phyloP scores from a whole-genome alignment of 2,329 filamentous ascomycete genomes.

The Periconia sp. region DNA sequence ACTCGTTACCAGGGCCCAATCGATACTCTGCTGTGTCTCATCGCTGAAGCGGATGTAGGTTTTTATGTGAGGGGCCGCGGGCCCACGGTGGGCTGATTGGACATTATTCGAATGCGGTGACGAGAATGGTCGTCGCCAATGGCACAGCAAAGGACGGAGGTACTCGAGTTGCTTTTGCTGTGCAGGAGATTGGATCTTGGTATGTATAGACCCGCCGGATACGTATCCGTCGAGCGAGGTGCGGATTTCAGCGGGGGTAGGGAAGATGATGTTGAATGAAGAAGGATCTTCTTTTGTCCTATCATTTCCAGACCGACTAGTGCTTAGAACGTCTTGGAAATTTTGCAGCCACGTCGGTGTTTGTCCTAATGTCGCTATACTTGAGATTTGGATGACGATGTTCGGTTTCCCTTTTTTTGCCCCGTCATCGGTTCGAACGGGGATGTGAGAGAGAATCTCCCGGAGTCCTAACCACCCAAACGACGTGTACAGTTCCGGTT shows the following conservation, averaged over 20 bases:
- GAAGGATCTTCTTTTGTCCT: constrained; percentile 47
- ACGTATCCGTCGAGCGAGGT: constrained; percentile 74
- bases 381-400: constrained; percentile 70
- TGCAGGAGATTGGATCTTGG: constrained; percentile 68
- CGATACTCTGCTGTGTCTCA: constrained; percentile 54
- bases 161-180: constrained; percentile 76
- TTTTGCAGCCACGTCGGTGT: constrained; percentile 72
- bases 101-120: no score
- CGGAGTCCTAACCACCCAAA: constrained; percentile 77
- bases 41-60: constrained; percentile 74
- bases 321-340: constrained; percentile 44
- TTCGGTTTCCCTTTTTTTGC: constrained; percentile 20
- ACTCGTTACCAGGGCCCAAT: constrained; percentile 87
- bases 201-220: constrained; percentile 80
- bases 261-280: constrained; percentile 76
- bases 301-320: neutral
- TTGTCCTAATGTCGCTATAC: constrained; percentile 75
- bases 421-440: constrained; percentile 29
- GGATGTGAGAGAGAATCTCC: constrained; percentile 58
- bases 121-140: constrained; percentile 61
- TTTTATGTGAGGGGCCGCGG: constrained; percentile 85
- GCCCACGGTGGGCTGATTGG: constrained; percentile 36
- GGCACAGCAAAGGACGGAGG: constrained; percentile 68
- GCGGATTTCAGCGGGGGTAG: constrained; percentile 76
- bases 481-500: constrained; percentile 53